phyloP scores from a whole-genome alignment of 768 basidiomycete genomes.

The Suillus tomentosus region DNA sequence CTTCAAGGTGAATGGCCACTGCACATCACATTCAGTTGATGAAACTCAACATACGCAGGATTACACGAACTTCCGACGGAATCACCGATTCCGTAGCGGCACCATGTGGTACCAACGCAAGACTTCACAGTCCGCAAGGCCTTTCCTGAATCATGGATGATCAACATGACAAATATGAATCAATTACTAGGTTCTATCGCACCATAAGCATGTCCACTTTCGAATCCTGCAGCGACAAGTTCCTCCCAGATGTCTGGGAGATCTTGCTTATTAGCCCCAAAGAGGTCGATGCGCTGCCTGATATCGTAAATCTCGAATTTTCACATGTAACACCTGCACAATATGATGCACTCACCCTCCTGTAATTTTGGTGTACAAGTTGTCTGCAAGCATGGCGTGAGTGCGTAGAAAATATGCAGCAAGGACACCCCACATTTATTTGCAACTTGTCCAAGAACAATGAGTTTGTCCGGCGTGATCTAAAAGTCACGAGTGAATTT shows the following conservation, averaged over 20 bases:
- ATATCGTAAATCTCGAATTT: slow-evolving; percentile 19
- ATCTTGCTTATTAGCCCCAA: slow-evolving; percentile 71
- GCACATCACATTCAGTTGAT: not conserved
- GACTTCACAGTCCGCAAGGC: slow-evolving; percentile 74
- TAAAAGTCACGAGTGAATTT: slow-evolving; percentile 10
- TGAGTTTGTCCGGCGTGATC: slow-evolving; percentile 65
- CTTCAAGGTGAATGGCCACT: slow-evolving; percentile 70
- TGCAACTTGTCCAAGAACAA: slow-evolving; percentile 63
- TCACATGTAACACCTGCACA: not conserved
- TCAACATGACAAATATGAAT: not conserved
- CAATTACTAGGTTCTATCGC: slow-evolving; percentile 26
- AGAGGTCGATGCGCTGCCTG: slow-evolving; percentile 68
- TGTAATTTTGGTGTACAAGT: slow-evolving; percentile 65
- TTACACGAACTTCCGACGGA: slow-evolving; percentile 55
- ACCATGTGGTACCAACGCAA: slow-evolving; percentile 75
- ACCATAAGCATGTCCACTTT: slow-evolving; percentile 78
- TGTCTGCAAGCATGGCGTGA: slow-evolving; percentile 29
- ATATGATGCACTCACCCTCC: slow-evolving; percentile 30
- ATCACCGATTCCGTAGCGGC: slow-evolving; percentile 73
- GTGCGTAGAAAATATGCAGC: not conserved
- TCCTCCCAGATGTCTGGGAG: slow-evolving; percentile 70
- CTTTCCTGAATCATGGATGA: slow-evolving; percentile 30
- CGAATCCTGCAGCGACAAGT: slow-evolving; percentile 65
- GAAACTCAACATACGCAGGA: not conserved
- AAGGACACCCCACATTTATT: slow-evolving; percentile 50